A percentile compares a stretch with the other conserved stretches of the same genome.
These are phyloP conservation scores for Calocybe cyanea DNA, from an alignment of 768 basidiomycete species.

Conservation along the genomic window DNA sequence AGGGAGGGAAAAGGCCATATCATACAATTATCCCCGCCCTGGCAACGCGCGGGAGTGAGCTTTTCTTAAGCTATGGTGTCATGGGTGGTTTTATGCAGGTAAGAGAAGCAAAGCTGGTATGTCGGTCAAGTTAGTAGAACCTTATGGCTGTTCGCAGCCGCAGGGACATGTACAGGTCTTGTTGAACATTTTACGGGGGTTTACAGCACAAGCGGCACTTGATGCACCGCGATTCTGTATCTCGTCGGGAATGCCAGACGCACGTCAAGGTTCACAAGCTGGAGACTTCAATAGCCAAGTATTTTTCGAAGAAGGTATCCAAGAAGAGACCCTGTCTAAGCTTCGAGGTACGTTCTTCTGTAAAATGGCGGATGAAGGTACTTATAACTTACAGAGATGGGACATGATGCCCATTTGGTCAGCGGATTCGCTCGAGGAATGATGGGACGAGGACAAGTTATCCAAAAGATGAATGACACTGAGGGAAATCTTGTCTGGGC, in stretches of 20 bases:
- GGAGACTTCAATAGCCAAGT: conserved; percentile 80
- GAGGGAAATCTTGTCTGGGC: conserved; percentile 86
- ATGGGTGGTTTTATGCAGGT: conserved; percentile 94
- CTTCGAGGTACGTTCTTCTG: conserved; percentile 53
- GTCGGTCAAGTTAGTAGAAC: background rate
- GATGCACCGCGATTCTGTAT: conserved; percentile 98
- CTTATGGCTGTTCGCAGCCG: conserved; percentile 47
- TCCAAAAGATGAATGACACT: conserved; percentile 68
- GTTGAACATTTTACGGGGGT: conserved; percentile 85
- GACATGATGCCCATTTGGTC: conserved; percentile 72
- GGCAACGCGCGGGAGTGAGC: conserved; percentile 70
- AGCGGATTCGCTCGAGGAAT: conserved; percentile 57
- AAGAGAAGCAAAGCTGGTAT: conserved; percentile 12
- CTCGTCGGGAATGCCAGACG: conserved; percentile 73
- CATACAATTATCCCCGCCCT: conserved; percentile 95
- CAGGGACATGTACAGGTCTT: conserved; percentile 97
- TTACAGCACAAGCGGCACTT: conserved; percentile 82
- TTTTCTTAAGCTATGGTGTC: conserved; percentile 87
- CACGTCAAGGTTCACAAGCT: conserved; percentile 44
- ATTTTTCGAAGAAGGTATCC: conserved; percentile 84
- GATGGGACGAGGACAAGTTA: conserved; percentile 87
- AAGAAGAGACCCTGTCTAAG: conserved; percentile 54
- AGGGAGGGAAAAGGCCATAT: conserved; percentile 82
- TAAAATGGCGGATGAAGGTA: conserved; percentile 1
- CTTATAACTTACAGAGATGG: conserved; percentile 61